These are phyloP conservation scores for Arthroderma uncinatum DNA, from an alignment of 2,329 filamentous ascomycete species.

Conservation along the genomic window DNA sequence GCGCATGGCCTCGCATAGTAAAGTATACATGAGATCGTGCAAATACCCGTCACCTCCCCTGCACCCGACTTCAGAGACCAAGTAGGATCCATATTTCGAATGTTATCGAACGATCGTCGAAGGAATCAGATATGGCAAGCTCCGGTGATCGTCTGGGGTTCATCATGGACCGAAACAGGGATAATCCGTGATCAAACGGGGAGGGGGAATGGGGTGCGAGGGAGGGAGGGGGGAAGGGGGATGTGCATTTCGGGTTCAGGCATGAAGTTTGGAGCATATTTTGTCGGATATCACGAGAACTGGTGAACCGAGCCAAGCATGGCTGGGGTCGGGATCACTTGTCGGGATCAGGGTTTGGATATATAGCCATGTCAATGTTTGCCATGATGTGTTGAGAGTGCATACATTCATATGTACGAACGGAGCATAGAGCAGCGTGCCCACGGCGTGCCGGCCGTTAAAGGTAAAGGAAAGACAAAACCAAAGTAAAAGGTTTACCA, in stretches of 20 bases:
- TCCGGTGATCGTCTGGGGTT: background rate
- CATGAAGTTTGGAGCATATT: background rate
- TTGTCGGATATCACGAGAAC: slow-evolving; percentile 4
- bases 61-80: background rate
- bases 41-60: background rate
- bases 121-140: background rate
- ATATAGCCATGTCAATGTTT: background rate
- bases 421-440: background rate
- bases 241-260: background rate
- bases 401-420: background rate
- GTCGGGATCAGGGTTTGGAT: background rate
- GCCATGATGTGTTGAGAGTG: background rate
- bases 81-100: background rate
- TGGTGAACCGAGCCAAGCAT: slow-evolving; percentile 4
- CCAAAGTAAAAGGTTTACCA: background rate
- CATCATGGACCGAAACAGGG: background rate
- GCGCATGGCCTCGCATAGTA: background rate
- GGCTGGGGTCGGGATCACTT: background rate
- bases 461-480: background rate
- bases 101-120: background rate
- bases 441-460: background rate
- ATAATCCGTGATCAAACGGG: background rate
- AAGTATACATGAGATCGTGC: background rate
- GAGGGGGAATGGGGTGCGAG: background rate
- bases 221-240: background rate